Evolutionary conservation across 2,329 filamentous ascomycete species (phyloP), one percentile per base, ranked within the genome.

Genomic region (Cercospora nicotianae): DNA sequence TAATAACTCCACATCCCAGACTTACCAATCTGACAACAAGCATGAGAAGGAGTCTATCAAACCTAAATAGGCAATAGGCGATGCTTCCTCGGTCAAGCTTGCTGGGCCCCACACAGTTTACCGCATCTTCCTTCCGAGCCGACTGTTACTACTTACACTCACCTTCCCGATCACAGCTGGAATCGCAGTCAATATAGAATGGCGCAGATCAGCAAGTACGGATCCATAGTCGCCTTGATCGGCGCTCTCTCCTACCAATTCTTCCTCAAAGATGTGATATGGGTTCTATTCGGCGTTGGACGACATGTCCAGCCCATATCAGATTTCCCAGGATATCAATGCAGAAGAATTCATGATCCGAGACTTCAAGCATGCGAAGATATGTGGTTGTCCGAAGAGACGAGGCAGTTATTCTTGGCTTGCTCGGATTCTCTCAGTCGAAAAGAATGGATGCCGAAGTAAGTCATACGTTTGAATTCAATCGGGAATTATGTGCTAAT

Each of bases 371-470:
- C 72, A 36, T 73, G 72, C 42, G 72, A 73, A 53, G 72, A 73
- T 26, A 70, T 72, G 69, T 73, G 70, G 70, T 60, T 73, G 12
- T 73, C 72, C 1, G 72, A 73, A 42, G 39, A 65, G 30, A 71
- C 70, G 12, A 67, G 72, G 16, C 69, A 72, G 60, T 62, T 73
- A 6, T 73, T 73, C 45, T 61, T 72, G 5, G 70, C 72, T 28
- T 73, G 72, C 45, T 72, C 70, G 9, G 65, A 70, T 39, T 53
- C 69, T 10, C 20, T 58, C 10, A 45, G 63, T 18, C 64, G 72
- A 18, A 66, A 61, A 26, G 28, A 72, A 23, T 73, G 72, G 72
- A 65, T 70, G 63, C 72, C 72, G n/a, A 72, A 72, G 70, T 70
- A 42, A 55, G 65, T 59, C 13, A 1, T 30, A 12, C 7, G 10